Evolutionary conservation across 2,329 filamentous ascomycete genomes (phyloP).

Genomic region (Claviceps monticola): DNA sequence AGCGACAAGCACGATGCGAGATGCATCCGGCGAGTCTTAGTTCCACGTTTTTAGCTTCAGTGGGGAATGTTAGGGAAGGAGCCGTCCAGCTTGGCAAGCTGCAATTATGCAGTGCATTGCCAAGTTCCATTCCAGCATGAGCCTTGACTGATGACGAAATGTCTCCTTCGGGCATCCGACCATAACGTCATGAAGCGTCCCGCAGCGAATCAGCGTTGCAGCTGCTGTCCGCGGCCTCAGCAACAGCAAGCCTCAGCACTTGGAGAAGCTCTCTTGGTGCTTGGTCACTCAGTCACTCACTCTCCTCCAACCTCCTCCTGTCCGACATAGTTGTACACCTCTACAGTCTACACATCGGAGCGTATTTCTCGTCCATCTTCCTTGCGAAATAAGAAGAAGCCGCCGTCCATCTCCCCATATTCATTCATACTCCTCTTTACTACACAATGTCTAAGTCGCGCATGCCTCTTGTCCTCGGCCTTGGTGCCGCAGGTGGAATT

Average conservation of each 20-base stretch:
- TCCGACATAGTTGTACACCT: no score
- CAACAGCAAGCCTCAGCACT: neutral
- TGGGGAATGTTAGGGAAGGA: neutral
- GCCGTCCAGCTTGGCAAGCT: neutral
- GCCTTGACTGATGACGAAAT: neutral
- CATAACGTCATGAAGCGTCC: neutral
- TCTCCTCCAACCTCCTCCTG: no score
- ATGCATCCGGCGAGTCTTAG: neutral
- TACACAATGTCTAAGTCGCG: constrained; percentile 33
- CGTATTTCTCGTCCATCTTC: no score
- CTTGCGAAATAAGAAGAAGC: neutral
- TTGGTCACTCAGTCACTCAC: no score
- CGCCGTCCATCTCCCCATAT: neutral
- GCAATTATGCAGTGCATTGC: neutral
- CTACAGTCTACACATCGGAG: no score
- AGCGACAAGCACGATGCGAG: neutral
- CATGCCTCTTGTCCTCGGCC: constrained; percentile 39
- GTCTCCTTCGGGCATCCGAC: neutral
- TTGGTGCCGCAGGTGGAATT: constrained; percentile 50
- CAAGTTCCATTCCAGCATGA: neutral
- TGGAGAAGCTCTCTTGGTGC: no score
- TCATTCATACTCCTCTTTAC: neutral
- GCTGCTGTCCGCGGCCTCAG: neutral
- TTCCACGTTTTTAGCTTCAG: no score
- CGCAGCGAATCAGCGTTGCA: neutral